These are phyloP conservation scores for Fusarium tuaranense DNA, from an alignment of 2,329 filamentous ascomycete species.

Conservation along the genomic window DNA sequence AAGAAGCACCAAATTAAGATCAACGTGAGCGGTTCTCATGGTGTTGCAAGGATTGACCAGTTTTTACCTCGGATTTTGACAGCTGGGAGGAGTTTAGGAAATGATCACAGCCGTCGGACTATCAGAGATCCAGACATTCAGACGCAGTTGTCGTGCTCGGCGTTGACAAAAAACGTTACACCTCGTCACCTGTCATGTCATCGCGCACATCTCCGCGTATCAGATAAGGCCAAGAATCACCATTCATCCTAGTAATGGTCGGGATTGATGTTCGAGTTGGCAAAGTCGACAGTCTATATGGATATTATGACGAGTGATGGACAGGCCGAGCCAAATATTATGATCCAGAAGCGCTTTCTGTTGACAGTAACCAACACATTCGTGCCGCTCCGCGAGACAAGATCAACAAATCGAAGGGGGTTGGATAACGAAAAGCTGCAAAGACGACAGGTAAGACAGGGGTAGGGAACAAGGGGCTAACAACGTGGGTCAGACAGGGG, in stretches of 20 bases:
- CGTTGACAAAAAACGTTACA: constrained; percentile 8
- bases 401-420: constrained; percentile 21
- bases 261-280: background rate
- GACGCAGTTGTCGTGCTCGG: constrained; percentile 10
- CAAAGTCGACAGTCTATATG: background rate
- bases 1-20: constrained; percentile 33
- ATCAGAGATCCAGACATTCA: constrained; percentile 4
- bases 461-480: constrained; percentile 40
- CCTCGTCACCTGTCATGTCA: constrained; percentile 12
- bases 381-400: constrained; percentile 9
- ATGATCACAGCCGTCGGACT: constrained; percentile 13
- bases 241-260: background rate
- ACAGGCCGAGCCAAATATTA: constrained; percentile 2
- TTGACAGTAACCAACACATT: background rate
- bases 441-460: constrained; percentile 15
- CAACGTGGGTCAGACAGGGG: constrained; percentile 28
- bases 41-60: constrained; percentile 9
- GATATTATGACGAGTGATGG: background rate
- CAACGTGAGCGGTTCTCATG: constrained; percentile 31
- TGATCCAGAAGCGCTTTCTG: constrained; percentile 1
- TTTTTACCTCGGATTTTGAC: background rate
- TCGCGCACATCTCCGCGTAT: background rate
- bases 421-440: constrained; percentile 29
- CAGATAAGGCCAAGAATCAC: constrained; percentile 1
- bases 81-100: background rate